Base-by-base conservation (phyloP, 2,329 filamentous ascomycete genomes). In the Septoria petroselini region DNA sequence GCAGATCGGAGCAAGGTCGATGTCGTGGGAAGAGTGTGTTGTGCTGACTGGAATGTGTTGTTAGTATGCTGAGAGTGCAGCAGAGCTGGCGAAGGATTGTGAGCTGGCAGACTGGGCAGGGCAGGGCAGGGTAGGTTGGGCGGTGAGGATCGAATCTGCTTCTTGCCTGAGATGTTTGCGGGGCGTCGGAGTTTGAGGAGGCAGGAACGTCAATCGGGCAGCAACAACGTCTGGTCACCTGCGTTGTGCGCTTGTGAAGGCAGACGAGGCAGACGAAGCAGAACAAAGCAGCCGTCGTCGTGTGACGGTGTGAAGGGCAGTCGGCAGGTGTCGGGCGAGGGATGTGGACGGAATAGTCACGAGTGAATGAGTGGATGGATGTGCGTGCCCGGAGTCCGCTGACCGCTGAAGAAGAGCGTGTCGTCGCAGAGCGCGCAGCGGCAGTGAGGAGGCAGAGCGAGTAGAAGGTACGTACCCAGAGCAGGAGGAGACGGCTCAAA, bases 1-100 rank as follows among this genome's bases (percentile, higher is more conserved):
- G 51, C 52, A 38, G 42, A 50, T 45, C 33, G 35, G 25, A n/a
- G 34, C 23, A 34, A 18, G 34, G 34, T 19, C n/a, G 42, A 17
- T n/a, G 29, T 34, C 17, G 42, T 25, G 33, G 30, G 25, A 9
- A 27, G 7, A 29, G 27, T 21, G 18, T 34, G 41, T 25, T 30
- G 41, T 42, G 40, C 25, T 29, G 14, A 31, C 15, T 23, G 2
- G 15, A 23, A 18, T 30, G 19, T 35, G 19, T 11, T 43, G 17
- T 33, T 46, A 25, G 42, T 31, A 14, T 33, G 23, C 23, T 27
- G 23, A 37, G 21, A 17, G n/a, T 37, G 42, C 25, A 33, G 25
- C 34, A 37, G 18, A 31, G 41, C 18, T 41, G 38, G 14, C 17
- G 38, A 18, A 41, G 38, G 21, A 41, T 27, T 3, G 21, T 41